Evolutionary conservation across 768 basidiomycete genomes (phyloP).

Genomic region (Boletus eberwhitei): DNA sequence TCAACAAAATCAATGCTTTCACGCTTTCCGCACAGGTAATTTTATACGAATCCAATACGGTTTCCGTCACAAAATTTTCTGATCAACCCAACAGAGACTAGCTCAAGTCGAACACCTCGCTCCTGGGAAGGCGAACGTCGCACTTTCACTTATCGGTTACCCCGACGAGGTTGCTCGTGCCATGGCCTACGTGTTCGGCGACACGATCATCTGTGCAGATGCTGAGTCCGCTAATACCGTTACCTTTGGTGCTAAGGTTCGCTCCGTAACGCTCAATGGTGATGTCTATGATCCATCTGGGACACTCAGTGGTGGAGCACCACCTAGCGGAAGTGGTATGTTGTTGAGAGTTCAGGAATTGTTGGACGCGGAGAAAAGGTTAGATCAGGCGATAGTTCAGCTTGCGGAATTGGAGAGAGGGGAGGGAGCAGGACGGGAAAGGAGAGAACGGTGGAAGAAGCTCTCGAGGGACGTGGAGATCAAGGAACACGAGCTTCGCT

Average conservation of each 20-base stretch:
- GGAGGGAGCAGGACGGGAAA: constrained; percentile 48
- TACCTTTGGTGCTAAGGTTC: constrained; percentile 71
- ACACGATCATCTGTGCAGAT: constrained; percentile 89
- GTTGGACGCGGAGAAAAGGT: constrained; percentile 57
- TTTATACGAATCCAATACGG: background rate
- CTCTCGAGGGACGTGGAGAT: constrained; percentile 74
- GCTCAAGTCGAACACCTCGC: constrained; percentile 67
- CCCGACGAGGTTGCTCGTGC: constrained; percentile 78
- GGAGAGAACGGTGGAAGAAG: constrained; percentile 59
- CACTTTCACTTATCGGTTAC: constrained; percentile 87
- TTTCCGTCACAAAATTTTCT: background rate
- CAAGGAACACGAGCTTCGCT: constrained; percentile 79
- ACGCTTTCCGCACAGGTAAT: constrained; percentile 48
- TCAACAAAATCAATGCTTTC: constrained; percentile 82
- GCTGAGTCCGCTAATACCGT: constrained; percentile 82
- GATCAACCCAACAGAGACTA: constrained; percentile 58
- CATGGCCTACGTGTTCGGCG: constrained; percentile 91
- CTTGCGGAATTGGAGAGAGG: constrained; percentile 54
- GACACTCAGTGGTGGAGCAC: constrained; percentile 87
- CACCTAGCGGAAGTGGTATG: constrained; percentile 70
- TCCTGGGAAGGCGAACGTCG: constrained; percentile 77
- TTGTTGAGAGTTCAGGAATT: constrained; percentile 84
- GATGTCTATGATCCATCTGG: constrained; percentile 97
- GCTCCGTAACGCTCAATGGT: constrained; percentile 90
- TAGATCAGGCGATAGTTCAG: constrained; percentile 46